Base-by-base conservation (phyloP, 2,329 filamentous ascomycete genomes). In the Tolypocladium guangdongense region DNA sequence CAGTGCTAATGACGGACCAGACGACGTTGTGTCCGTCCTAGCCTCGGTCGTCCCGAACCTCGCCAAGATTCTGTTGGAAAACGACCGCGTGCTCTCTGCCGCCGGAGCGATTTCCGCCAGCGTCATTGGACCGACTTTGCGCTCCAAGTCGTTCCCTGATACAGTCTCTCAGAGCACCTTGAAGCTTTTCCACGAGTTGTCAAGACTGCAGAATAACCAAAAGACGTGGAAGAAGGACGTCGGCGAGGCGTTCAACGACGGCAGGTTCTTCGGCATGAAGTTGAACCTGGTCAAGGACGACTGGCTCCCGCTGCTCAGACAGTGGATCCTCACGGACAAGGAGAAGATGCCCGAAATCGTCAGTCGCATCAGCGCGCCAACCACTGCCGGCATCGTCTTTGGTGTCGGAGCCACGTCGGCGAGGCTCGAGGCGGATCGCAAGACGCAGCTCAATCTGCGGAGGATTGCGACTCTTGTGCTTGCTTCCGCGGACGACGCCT, bases 351-450 rank as follows among this genome's bases (percentile, higher is more conserved):
- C 84, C 0, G 93, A 99, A 57, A 74, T 96, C 4, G 71, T 97
- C 10, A 77, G 81, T 38, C 86, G 90, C 22, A 80, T 99, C 57
- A 84, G 84, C 7, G 81, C 91, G 4, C 93, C 93, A 7, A 90
- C 91, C 1, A 92, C 91, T 16, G 93, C 95, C 0, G 93, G 93
- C 10, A 95, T 99, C 60, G 92, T 99, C 66, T 99, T 99, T 64
- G 93, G 93, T n/a, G 93, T 99, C 0, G 95, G 95, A 12, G 93
- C 93, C 7, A 90, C 89, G 24, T 95, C 91, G 45, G 93, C 93
- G 37, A 81, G 93, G 55, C 80, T 95, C n/a, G 93, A 99, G 70
- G 90, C 95, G 7, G 93, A 99, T 68, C 86, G 91, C 54, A 93
- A 87, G 70, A 90, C 91, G 1, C 92, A 97, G 69, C 78, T 96